Percentiles rank a stretch among this genome's conserved stretches.
phyloP scores from a whole-genome alignment of 1,139 yeast genomes.

The Kodamaea sp. region DNA sequence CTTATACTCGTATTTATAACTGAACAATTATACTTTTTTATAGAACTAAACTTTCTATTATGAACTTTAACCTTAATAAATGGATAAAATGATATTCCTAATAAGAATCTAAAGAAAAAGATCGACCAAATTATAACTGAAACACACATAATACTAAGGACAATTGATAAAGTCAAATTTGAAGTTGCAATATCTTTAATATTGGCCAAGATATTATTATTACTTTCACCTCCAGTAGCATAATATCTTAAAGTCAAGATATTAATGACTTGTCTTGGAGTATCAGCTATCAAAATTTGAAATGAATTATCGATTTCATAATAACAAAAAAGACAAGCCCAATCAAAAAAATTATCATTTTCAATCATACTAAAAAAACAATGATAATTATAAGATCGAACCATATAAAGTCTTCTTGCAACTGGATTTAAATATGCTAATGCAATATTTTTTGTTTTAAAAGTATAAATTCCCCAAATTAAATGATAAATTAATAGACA shows the following conservation, averaged over 20 bases:
- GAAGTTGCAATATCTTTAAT: constrained; percentile 56
- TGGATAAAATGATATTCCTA: constrained; percentile 54
- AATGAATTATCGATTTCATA: constrained; percentile 65
- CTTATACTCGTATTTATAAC: constrained; percentile 56
- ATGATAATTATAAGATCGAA: constrained; percentile 58
- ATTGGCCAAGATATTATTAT: constrained; percentile 47
- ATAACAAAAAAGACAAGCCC: constrained; percentile 64
- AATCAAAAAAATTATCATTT: constrained; percentile 62
- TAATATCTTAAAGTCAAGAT: constrained; percentile 63
- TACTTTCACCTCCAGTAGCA: constrained; percentile 45
- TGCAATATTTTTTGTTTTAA: constrained; percentile 62
- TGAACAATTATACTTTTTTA: constrained; percentile 58
- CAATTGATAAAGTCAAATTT: constrained; percentile 62
- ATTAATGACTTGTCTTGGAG: constrained; percentile 87
- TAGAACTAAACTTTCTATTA: constrained; percentile 31
- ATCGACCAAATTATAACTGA: constrained; percentile 75
- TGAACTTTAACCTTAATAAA: constrained; percentile 51
- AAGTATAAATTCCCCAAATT: constrained; percentile 56
- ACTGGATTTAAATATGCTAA: constrained; percentile 65
- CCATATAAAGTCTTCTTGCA: constrained; percentile 55
- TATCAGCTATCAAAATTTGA: constrained; percentile 66
- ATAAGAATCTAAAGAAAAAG: constrained; percentile 56
- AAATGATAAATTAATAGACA: constrained; percentile 56
- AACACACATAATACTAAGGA: constrained; percentile 70
- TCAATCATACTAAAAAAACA: constrained; percentile 72